Conservation (phyloP, 208 protist genomes). For the Crithidia acanthocephali region DNA sequence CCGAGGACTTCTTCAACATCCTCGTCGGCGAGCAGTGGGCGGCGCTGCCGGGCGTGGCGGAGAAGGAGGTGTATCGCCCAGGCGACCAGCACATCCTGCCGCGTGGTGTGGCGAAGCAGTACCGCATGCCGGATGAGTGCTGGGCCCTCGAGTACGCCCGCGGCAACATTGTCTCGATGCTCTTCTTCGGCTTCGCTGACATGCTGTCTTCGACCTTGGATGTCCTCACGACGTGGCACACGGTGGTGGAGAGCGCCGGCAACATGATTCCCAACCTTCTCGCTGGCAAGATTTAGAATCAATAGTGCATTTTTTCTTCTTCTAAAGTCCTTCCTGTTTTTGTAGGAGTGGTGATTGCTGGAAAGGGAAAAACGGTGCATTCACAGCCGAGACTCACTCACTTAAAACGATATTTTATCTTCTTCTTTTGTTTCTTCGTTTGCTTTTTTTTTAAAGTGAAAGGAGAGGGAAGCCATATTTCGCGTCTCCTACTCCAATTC, state of each 20-base stretch:
- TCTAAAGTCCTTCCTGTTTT: too few species aligned
- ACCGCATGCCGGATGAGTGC: conserved; percentile 91
- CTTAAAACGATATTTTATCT: too few species aligned
- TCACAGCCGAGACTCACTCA: too few species aligned
- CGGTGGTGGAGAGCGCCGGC: conserved; percentile 62
- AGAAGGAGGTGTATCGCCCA: conserved; percentile 64
- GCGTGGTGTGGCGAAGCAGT: conserved; percentile 78
- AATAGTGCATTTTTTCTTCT: too few species aligned
- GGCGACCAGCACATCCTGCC: conserved; percentile 83
- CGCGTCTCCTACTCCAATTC: too few species aligned
- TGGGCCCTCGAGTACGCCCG: conserved; percentile 94
- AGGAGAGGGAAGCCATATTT: too few species aligned
- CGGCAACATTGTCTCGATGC: conserved; percentile 91
- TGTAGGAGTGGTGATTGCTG: too few species aligned
- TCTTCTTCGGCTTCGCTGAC: conserved; percentile 93
- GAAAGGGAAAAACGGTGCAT: too few species aligned
- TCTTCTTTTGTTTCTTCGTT: too few species aligned
- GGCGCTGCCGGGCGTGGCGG: conserved; percentile 37
- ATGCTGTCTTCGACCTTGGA: conserved; percentile 85
- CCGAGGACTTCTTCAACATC: conserved; percentile 93
- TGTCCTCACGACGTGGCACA: conserved; percentile 67
- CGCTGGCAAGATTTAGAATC: conserved; percentile 74
- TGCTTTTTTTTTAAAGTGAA: too few species aligned
- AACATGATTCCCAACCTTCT: conserved; percentile 79
- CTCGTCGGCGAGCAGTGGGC: conserved; percentile 93